A percentile compares a stretch with the other conserved stretches of the same genome.
These are phyloP conservation scores for Podaxis sp. DNA, from an alignment of 768 basidiomycete genomes.

Conservation along the genomic window DNA sequence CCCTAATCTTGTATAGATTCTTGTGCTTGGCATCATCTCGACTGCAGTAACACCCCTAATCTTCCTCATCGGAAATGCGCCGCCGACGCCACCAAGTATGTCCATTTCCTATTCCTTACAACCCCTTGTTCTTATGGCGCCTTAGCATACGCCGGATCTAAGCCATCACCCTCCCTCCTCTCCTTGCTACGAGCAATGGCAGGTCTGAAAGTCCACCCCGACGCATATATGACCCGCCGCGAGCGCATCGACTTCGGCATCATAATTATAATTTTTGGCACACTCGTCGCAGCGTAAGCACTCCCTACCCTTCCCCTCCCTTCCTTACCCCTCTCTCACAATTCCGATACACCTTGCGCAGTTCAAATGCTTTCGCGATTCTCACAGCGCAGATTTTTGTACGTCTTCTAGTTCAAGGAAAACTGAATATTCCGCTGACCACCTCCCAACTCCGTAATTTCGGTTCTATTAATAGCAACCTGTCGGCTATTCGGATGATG, in stretches of 20 bases:
- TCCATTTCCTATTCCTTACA: background rate
- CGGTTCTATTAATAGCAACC: conserved; percentile 49
- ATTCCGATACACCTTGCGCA: conserved; percentile 24
- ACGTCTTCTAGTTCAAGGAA: conserved; percentile 22
- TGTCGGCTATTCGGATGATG: conserved; percentile 64
- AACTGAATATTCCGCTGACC: background rate
- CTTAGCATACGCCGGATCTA: conserved; percentile 68
- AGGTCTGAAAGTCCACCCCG: conserved; percentile 40
- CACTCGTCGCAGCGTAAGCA: conserved; percentile 62
- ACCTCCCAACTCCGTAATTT: background rate
- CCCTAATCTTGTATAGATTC: conserved; percentile 43
- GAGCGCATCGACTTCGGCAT: conserved; percentile 75
- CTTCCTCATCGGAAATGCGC: conserved; percentile 57
- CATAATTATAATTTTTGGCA: conserved; percentile 58
- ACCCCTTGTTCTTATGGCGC: conserved; percentile 16
- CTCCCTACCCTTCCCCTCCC: background rate
- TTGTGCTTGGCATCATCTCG: conserved; percentile 70
- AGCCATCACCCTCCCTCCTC: conserved; percentile 48
- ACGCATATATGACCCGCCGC: conserved; percentile 57
- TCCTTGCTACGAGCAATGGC: conserved; percentile 56
- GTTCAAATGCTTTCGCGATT: conserved; percentile 63
- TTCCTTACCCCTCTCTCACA: background rate
- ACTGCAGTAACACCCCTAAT: conserved; percentile 60
- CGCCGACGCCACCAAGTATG: conserved; percentile 81
- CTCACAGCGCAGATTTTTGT: conserved; percentile 72